Evolutionary conservation across 176 grass and related monocot genomes (phyloP), one percentile per base, ranked within the genome.

Genomic region (Lolium multiflorum): DNA sequence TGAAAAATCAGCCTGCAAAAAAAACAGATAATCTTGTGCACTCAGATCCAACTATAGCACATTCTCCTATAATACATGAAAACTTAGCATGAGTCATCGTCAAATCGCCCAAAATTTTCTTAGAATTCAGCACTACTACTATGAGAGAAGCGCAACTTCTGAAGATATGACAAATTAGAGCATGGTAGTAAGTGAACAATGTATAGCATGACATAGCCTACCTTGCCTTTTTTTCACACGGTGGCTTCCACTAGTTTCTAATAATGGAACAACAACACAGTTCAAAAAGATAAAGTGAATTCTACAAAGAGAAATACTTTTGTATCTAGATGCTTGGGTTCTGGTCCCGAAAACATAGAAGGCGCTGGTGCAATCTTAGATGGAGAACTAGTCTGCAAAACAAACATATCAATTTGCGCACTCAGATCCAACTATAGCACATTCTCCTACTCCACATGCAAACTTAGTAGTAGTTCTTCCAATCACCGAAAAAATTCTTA

Each of bases 1-100:
- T 28, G 78, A 38, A 8, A 80, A 86, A 89, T 82, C 54, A 37
- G 9, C 9, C 88, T 92, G 85, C 24, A 94, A 89, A 92, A 21
- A 31, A 58, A 72, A 51, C 13, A 70, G 41, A 79, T 84, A 8
- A 28, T 64, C 46, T 84, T 28, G 55, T n/a, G 13, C 2, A 43
- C 38, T 75, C 20, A 67, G 3, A 75, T 43, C 43, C 63, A 86
- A 22, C 9, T 7, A 7, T 11, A 78, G 15, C 74, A 3, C 63
- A 62, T 71, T 78, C 14, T 0, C n/a, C 52, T 87, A 11, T 76
- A 24, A 75, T 60, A 65, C 18, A 86, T 61, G 48, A 4, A 78
- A 31, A 10, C 35, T 22, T 60, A 24, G 4, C 48, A 80, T 18
- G 37, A 55, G 55, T 81, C 2, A 3, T 58, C 44, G 3, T 10